Base-by-base conservation (phyloP, 805 yeast genomes). In the Yueomyces sp. region DNA sequence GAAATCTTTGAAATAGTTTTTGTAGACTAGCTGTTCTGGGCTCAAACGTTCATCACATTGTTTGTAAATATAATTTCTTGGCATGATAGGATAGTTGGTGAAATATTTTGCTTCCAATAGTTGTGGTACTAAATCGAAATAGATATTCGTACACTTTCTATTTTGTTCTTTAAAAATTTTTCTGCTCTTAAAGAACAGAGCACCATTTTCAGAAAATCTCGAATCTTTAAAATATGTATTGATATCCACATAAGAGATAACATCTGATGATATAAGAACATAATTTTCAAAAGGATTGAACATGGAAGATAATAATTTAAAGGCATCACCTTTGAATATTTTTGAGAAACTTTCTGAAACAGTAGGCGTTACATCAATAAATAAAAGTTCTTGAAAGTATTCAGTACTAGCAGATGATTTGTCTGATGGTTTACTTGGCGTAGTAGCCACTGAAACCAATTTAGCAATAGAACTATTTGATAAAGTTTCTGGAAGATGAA, bases 241-340 rank as follows among this genome's bases (percentile, higher is more conserved):
- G 2, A 63, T 46, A 43, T 74, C 70, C 1, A 66, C 57, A 37
- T 70, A 53, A 1, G 72, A 59, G 2, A 73, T 72, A 0, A 72
- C 57, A 52, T 76, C 80, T 3, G 76, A 69, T 52, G 76, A 81
- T 28, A 76, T 44, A 28, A 76, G 57, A 6, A 75, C 56, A 32
- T 68, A 60, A 48, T 74, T 73, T 42, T 67, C 63, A 49, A 75
- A 76, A 11, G 74, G 63, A 46, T 62, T 67, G 60, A 73, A 73
- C 40, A 73, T 50, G 11, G 67, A 62, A 1, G 77, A 74, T 27
- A 72, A 48, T 38, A 73, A 61, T 50, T 74, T 74, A 52, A 66
- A 70, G 11, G 8, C 26, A n/a, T 5, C 5, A 8, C 7, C 5
- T 2, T 46, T 52, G 45, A 72, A 72, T 34, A 47, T 47, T 3